Evolutionary conservation across 495 filamentous ascomycete genomes (phyloP), one percentile per base, ranked within the genome.

Genomic region (Penicillium taxi): DNA sequence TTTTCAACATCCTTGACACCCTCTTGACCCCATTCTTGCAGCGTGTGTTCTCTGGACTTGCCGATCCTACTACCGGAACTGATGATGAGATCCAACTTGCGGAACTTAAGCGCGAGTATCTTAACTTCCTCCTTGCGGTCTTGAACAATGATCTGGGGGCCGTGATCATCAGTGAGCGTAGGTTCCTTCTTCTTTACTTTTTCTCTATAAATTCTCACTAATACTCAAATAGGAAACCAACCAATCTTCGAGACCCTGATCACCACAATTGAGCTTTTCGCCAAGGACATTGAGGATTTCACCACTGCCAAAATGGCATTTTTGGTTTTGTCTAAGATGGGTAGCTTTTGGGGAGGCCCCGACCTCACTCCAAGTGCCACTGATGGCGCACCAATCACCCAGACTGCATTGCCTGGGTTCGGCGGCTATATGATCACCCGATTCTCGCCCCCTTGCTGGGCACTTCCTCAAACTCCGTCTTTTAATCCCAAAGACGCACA

Each of bases 51-150:
- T 64, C 77, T 6, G 84, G 85, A 1, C 73, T 99, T 17, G 75
- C 78, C 0, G 84, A 93, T 42, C 81, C 86, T n/a, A 78, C 84
- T 9, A 78, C 69, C 6, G 91, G 91, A 7, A 99, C 91, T 7
- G 91, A 99, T 55, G 91, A 99, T 53, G 86, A 89, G 58, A 88
- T 96, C 26, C 87, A 96, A 56, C 75, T 95, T 35, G 80, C 77
- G 22, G 91, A 96, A 59, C 69, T 99, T 34, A 85, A 90, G 39
- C 78, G 87, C 33, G 89, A 96, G 52, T 96, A 94, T 47, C 73
- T 99, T 16, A 81, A 83, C 41, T 95, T 96, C 58, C 61, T 96
- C 38, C 73, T 86, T 17, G 78, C 88, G 12, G 82, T 96, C 32
- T 58, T 99, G 24, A 82, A 84, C 58, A 94, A 96, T 50, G 84